Evolutionary conservation across 345 rosid species (phyloP), one percentile per base, ranked within the genome.

Genomic region (Acer campestre): DNA sequence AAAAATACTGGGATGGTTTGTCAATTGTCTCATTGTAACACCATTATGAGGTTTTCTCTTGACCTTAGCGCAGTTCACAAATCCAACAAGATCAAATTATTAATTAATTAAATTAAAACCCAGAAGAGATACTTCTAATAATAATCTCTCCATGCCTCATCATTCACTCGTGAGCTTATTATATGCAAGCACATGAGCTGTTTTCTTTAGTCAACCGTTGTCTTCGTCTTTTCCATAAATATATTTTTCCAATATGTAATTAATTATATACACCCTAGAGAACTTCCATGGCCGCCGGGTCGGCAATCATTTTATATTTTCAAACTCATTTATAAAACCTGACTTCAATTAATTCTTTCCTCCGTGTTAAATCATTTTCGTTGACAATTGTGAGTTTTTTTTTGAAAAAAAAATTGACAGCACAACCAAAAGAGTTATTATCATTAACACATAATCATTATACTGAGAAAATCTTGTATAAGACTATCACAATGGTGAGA

Each of bases 121-220:
- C 25, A 46, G 0, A 73, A 12, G 77, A 77, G 77, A 84, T 79
- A 64, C 61, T 70, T 67, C 13, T 78, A 1, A 9, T 42, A 42
- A 42, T 42, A 73, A 55, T 82, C 64, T 48, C 63, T 78, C 77
- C 81, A 74, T 69, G 7, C 75, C 72, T 69, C 76, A 81, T 80
- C 75, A 81, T 82, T 76, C 74, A 82, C 81, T 86, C 81, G 88
- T 76, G 86, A 84, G 89, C 84, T 80, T 80, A 85, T 86, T 80
- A 84, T 86, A 84, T 75, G 88, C 70, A 70, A 70, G 86, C 91
- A 88, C 91, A 84, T 88, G 91, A 75, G 81, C 76, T 86, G 91
- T 90, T 81, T 74, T 77, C 73, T 56, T 61, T 35, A 10, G 88
- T 88, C 89, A 84, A 83, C 89, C 78, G 42, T 81, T 68, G 59